Conservation (phyloP, 2,329 filamentous ascomycete genomes). For the Balansia obtecta region DNA sequence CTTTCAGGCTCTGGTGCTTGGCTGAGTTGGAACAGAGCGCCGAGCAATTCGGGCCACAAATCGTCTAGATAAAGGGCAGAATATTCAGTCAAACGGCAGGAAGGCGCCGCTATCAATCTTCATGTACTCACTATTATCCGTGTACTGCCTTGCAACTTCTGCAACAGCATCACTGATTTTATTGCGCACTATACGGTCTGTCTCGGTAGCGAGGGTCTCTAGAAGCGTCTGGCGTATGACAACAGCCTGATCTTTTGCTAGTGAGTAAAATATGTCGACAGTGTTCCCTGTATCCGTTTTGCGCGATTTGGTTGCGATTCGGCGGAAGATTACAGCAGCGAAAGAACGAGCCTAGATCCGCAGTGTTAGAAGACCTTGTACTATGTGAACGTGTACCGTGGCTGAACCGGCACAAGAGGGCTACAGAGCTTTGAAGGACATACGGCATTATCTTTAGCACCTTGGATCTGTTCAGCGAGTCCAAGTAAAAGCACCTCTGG, state of each 20-base stretch:
- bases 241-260: conserved; percentile 59
- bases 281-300: conserved; percentile 62
- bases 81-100: neutral
- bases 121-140: conserved; percentile 62
- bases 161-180: conserved; percentile 98
- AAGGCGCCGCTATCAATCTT: too few relatives aligned
- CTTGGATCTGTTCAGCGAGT: conserved; percentile 80
- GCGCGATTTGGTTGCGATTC: conserved; percentile 79
- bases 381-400: neutral
- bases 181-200: conserved; percentile 65
- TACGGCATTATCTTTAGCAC: conserved; percentile 62
- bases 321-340: conserved; percentile 84
- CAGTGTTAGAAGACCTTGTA: conserved; percentile 1
- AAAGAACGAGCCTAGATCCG: conserved; percentile 67
- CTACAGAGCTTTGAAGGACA: conserved; percentile 7
- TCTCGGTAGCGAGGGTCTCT: conserved; percentile 61
- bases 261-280: conserved; percentile 74
- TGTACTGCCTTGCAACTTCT: conserved; percentile 88
- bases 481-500: conserved; percentile 90
- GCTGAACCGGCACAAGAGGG: neutral
- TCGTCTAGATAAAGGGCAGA: conserved; percentile 44
- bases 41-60: conserved; percentile 80
- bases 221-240: conserved; percentile 78
- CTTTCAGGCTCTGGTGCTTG: conserved; percentile 73
- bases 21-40: conserved; percentile 77